Evolutionary conservation across 495 filamentous ascomycete species (phyloP).

Genomic region (Trichoderma asperelloides): DNA sequence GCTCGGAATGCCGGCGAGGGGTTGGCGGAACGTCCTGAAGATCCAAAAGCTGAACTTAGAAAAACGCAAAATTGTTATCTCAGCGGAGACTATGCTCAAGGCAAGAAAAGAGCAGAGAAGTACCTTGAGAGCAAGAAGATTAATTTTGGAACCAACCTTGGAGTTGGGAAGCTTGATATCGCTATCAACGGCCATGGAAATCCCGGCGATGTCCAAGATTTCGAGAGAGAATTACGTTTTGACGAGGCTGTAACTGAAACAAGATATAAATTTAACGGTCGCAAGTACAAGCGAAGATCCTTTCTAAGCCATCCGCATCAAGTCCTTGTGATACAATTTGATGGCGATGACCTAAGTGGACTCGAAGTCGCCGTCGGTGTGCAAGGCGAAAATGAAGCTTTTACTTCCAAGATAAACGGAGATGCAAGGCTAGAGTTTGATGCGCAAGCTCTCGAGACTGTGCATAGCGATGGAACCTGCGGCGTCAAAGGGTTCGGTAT

Average conservation of each 20-base stretch:
- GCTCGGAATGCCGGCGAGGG: background rate
- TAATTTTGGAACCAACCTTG: slow-evolving; percentile 16
- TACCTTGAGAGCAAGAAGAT: slow-evolving; percentile 11
- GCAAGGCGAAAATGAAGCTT: slow-evolving; percentile 13
- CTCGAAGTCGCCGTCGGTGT: slow-evolving; percentile 9
- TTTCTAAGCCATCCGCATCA: slow-evolving; percentile 13
- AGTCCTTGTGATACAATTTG: slow-evolving; percentile 12
- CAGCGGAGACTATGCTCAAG: slow-evolving; percentile 9
- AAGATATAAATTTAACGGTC: slow-evolving; percentile 7
- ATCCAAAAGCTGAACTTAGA: slow-evolving; percentile 10
- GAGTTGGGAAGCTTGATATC: slow-evolving; percentile 13
- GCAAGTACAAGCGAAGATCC: slow-evolving; percentile 9
- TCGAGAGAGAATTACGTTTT: slow-evolving; percentile 10
- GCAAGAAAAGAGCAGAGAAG: slow-evolving; percentile 13
- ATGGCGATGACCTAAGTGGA: slow-evolving; percentile 8
- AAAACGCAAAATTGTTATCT: slow-evolving; percentile 12
- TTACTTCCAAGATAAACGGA: slow-evolving; percentile 4
- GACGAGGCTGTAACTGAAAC: slow-evolving; percentile 13
- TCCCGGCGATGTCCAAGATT: background rate
- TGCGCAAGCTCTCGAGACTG: slow-evolving; percentile 13
- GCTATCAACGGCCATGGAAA: background rate
- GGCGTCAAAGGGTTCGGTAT: slow-evolving; percentile 13
- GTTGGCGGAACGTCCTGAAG: background rate
- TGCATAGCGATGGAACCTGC: slow-evolving; percentile 15
- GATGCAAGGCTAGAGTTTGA: slow-evolving; percentile 12